These are phyloP conservation scores for Diaporthe batatas DNA, from an alignment of 2,329 filamentous ascomycete species.

Conservation along the genomic window DNA sequence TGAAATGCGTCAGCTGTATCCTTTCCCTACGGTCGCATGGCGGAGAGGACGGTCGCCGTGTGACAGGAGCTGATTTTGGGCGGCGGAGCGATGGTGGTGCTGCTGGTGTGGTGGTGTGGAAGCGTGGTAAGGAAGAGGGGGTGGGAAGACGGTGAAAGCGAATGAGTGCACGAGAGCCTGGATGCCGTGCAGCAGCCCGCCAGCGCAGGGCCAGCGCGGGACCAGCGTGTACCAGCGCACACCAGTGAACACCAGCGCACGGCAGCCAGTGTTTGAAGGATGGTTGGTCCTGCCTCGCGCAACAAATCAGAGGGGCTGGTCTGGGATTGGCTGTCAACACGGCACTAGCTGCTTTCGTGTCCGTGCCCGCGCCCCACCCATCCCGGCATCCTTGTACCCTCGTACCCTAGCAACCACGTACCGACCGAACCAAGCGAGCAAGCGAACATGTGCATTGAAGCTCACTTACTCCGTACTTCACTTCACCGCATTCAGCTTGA, in stretches of 20 bases:
- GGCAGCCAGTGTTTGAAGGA: constrained; percentile 31
- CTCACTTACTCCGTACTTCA: not conserved
- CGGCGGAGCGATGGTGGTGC: not conserved
- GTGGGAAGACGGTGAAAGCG: constrained; percentile 28
- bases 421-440: not conserved
- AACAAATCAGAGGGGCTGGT: constrained; percentile 35
- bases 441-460: not conserved
- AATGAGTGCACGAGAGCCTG: constrained; percentile 31
- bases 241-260: constrained; percentile 21
- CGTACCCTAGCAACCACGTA: not conserved
- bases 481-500: constrained; percentile 22
- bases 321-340: constrained; percentile 26
- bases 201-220: constrained; percentile 22
- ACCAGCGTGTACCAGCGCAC: not conserved
- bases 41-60: constrained; percentile 7
- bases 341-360: constrained; percentile 28
- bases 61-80: constrained; percentile 12
- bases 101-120: constrained; percentile 17
- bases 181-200: constrained; percentile 18
- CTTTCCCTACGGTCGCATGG: constrained; percentile 15
- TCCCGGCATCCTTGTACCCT: constrained; percentile 6
- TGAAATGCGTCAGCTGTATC: not conserved
- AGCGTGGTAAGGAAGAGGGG: constrained; percentile 7
- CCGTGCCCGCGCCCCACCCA: constrained; percentile 13
- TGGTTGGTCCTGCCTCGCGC: constrained; percentile 28